Base-by-base conservation (phyloP, 2,329 filamentous ascomycete genomes). In the Aspergillus proliferans region DNA sequence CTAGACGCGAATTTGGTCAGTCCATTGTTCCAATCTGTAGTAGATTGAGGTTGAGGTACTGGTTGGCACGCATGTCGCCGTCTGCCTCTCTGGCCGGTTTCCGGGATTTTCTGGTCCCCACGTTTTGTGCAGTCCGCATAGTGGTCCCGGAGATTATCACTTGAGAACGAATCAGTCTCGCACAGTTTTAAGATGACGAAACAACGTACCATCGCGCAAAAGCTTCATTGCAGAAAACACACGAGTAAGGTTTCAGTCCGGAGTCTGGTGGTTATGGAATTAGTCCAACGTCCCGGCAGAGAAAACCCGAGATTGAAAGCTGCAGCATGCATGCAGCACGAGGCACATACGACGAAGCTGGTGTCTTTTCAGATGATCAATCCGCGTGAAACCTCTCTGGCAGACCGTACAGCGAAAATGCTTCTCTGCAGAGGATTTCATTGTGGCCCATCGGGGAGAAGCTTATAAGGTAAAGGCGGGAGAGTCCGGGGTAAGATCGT, bases 281-380 rank as follows among this genome's bases (percentile, higher is more conserved):
- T 39, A 55, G 52, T 41, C 40, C 28, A 47, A 36, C 24, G 30
- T 42, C 33, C 30, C 22, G 42, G 45, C 21, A 18, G 43, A 19
- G 46, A 44, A n/a, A 18, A 43, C 6, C 14, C 42, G 21, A 21
- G 7, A 30, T 26, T 24, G 34, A 14, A 34, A 44, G 4, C 45
- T 55, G 50, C 41, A 47, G 38, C 19, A 47, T 28, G 36, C 46
- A 47, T 46, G 38, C 45, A 45, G 38, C 26, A 30, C 4, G 45
- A 36, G 34, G 43, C 24, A 62, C 68, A 56, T 67, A 75, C 73
- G 73, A 50, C 72, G 65, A 36, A 75, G 61, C 52, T 74, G 70
- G 54, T 76, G 73, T 48, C 73, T 63, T 56, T 74, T 76, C 33
- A 76, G 58, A 57, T 76, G 73, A 62, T 76, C 73, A 58, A 73